Evolutionary conservation across 441 rosid species (phyloP).

Genomic region (Euphorbia celastroides): DNA sequence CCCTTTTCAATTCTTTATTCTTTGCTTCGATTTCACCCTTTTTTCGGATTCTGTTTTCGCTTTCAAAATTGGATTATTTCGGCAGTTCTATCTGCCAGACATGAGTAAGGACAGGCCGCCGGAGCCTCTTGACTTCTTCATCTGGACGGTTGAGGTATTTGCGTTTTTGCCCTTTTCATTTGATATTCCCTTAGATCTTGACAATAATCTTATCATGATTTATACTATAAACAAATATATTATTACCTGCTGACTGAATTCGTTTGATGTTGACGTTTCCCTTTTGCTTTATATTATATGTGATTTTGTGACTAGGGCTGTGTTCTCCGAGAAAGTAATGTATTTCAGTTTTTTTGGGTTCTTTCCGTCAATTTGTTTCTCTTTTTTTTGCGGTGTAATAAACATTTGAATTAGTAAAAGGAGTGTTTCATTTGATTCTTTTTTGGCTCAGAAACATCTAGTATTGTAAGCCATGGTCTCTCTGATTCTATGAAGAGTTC

Average conservation of each 20-base stretch:
- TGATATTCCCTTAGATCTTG: slow-evolving; percentile 20
- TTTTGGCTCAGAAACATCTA: neutral
- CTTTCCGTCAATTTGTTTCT: neutral
- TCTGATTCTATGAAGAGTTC: neutral
- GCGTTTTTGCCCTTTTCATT: neutral
- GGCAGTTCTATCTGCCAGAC: slow-evolving; percentile 21
- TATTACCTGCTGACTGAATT: neutral
- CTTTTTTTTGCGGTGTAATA: neutral
- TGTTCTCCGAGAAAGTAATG: neutral
- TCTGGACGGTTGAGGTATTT: slow-evolving; percentile 97
- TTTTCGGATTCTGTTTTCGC: neutral
- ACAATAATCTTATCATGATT: neutral
- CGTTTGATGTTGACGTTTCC: slow-evolving; percentile 13
- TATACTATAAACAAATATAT: neutral
- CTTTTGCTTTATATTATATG: slow-evolving; percentile 2
- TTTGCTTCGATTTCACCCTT: neutral
- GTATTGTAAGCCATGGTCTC: neutral
- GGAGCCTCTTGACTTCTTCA: slow-evolving; percentile 99
- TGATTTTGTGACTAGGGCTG: neutral
- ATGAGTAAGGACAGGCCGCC: slow-evolving; percentile 86
- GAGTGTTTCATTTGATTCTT: neutral
- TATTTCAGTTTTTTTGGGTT: neutral
- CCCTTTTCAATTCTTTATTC: neutral
- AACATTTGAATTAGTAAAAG: neutral
- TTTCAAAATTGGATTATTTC: slow-evolving; percentile 12